Percentiles rank a stretch among this genome's conserved stretches.
Evolutionary conservation across 2,329 filamentous ascomycete species (phyloP).

Genomic region (Phaeosphaeria sp.): DNA sequence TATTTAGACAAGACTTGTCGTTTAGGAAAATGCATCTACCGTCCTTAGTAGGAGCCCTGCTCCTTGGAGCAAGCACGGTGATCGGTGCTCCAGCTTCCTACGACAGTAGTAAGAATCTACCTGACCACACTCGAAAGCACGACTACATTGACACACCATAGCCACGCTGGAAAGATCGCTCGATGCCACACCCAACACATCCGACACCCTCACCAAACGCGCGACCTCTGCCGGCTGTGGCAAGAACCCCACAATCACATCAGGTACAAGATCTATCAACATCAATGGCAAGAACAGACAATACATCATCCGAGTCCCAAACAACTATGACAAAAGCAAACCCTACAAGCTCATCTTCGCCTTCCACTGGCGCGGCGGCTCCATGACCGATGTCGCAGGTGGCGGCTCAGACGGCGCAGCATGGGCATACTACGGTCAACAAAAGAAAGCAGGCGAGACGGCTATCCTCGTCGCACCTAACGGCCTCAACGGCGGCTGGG

Average conservation of each 20-base stretch:
- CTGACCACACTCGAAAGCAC: background rate
- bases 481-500: slow-evolving; percentile 51
- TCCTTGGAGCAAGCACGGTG: slow-evolving; percentile 10
- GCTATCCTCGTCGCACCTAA: slow-evolving; percentile 54
- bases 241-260: slow-evolving; percentile 12
- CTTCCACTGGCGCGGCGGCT: slow-evolving; percentile 51
- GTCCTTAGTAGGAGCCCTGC: slow-evolving; percentile 11
- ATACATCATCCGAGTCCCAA: slow-evolving; percentile 50
- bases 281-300: slow-evolving; percentile 49
- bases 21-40: background rate
- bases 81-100: slow-evolving; percentile 13
- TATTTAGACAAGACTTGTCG: background rate
- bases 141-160: background rate
- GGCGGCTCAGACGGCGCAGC: slow-evolving; percentile 12
- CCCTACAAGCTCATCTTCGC: slow-evolving; percentile 52
- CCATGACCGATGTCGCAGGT: slow-evolving; percentile 45
- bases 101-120: slow-evolving; percentile 8
- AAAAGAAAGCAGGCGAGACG: slow-evolving; percentile 39
- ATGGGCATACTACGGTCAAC: slow-evolving; percentile 49
- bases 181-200: background rate
- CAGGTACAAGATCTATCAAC: slow-evolving; percentile 25
- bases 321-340: slow-evolving; percentile 48
- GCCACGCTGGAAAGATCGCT: background rate
- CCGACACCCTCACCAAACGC: slow-evolving; percentile 10
- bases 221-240: slow-evolving; percentile 20